Evolutionary conservation across 208 protist genomes (phyloP).

Genomic region (Trypanosoma cruzi): DNA sequence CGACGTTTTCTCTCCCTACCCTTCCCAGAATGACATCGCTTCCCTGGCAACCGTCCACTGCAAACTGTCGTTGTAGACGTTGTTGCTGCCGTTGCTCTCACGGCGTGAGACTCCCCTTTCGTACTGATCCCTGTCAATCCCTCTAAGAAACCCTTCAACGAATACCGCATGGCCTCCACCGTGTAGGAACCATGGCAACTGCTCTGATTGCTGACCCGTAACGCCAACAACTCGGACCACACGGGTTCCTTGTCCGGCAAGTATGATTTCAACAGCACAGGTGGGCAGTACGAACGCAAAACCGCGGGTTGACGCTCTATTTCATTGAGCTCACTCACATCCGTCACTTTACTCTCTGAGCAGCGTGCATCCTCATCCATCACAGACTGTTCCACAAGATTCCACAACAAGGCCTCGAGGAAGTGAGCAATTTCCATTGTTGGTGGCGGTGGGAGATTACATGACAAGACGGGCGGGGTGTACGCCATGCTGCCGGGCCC

Average conservation of each 20-base stretch:
- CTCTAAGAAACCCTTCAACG: slow-evolving; percentile 10
- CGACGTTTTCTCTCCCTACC: background rate
- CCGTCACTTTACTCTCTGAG: background rate
- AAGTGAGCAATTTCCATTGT: slow-evolving; percentile 18
- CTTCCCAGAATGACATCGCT: background rate
- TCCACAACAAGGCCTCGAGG: slow-evolving; percentile 29
- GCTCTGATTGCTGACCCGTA: slow-evolving; percentile 59
- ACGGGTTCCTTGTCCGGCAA: slow-evolving; percentile 66
- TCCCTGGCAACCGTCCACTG: background rate
- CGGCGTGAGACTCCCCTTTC: background rate
- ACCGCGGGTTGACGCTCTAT: background rate
- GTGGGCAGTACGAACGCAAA: slow-evolving; percentile 49
- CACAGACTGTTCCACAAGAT: slow-evolving; percentile 27
- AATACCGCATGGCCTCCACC: slow-evolving; percentile 38
- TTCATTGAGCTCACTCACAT: background rate
- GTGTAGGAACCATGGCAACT: slow-evolving; percentile 63
- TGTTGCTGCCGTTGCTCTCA: background rate
- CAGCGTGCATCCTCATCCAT: background rate
- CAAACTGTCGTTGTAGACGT: background rate
- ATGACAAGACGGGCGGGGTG: slow-evolving; percentile 12
- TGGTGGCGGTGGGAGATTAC: slow-evolving; percentile 15
- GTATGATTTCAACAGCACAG: slow-evolving; percentile 36
- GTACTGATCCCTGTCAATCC: background rate
- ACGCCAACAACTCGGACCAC: slow-evolving; percentile 35
- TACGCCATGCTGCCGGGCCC: slow-evolving; percentile 10